Base-by-base conservation (phyloP, 1,139 yeast genomes). In the Yamadazyma dushanensis region DNA sequence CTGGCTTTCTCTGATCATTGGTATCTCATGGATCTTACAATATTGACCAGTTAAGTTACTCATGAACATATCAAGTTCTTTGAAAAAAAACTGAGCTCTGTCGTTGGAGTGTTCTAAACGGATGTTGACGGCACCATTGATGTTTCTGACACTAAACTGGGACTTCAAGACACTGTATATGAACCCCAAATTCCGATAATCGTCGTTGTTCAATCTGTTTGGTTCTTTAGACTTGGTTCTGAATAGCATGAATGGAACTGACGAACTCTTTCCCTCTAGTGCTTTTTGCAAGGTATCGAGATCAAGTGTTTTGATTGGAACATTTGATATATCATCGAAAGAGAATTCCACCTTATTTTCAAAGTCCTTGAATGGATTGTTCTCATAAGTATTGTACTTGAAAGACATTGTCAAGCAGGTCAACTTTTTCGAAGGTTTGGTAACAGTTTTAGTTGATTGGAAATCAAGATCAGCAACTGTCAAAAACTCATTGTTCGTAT, bases 351-450 rank as follows among this genome's bases (percentile, higher is more conserved):
- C 50, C 24, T 59, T 57, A 1, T 49, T 55, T 1, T 40, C 43
- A 2, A 62, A 32, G n/a, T 57, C 47, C 3, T 45, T 37, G 38
- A 69, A 65, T 1, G 71, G 70, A 31, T 66, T 58, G 5, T 58
- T 41, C 11, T 65, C 67, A 39, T 54, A 59, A 1, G 69, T 55
- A 35, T 58, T 59, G 41, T 53, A 68, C 5, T 52, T 53, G 38
- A 65, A 63, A 0, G 70, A 56, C 4, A 68, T 31, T 0, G 75
- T 66, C 50, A 70, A 45, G 39, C 73, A 68, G 0, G 68, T 59
- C 8, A 30, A 20, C 14, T 15, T 26, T 8, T 3, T 8, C 21
- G 14, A 10, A 16, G 26, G 8, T 16, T 23, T 16, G 17, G 8
- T 10, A n/a, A 18, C 15, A 14, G 24, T 11, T 18, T 15, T 25